Base-by-base conservation (phyloP, 1,139 yeast species). In the Diutina rugosa region DNA sequence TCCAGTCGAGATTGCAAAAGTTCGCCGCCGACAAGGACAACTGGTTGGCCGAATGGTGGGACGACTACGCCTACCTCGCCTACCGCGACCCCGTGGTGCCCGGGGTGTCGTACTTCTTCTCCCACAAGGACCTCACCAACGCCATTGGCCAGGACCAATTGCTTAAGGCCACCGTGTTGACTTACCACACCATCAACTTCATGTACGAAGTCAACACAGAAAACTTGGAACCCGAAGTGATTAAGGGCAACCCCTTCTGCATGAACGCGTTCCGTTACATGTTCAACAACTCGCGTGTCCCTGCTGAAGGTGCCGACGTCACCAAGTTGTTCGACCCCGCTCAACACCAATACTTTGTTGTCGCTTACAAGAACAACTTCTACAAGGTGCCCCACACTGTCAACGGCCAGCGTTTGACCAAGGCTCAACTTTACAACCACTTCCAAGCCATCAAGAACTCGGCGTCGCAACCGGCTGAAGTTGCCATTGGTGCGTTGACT, bases 41-140 rank as follows among this genome's bases (percentile, higher is more conserved):
- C 71, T 93, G 99, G 99, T 79, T 93, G 66, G 82, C 89, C 57
- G 87, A 82, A 60, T 90, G 87, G 79, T 93, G 99, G 99, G 96
- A 91, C 69, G 88, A 88, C 65, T 90, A 87, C 63, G 96, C 97
- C 41, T 93, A 93, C 71, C 76, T 93, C 76, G 84, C 88, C 49
- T 90, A 90, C 72, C 81, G 95, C 63, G 98, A 90, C 69, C 96
- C 98, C 0, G 89, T 93, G 29, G 90, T 89, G 41, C 98, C 98
- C 16, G 90, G 84, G 67, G 97, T 90, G 48, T 88, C 96, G 12
- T 93, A 93, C 73, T 93, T 90, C 65, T 91, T 83, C 72, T 80
- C 86, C 57, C 97, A 91, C 76, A 85, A 83, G 69, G 93, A 88
- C 64, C 71, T 78, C 46, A 66, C 71, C 59, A 80, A 81, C 60